Percentiles rank a stretch among this genome's conserved stretches.
phyloP scores from a whole-genome alignment of 176 grass and related monocot genomes.

The Paspalum vaginatum region DNA sequence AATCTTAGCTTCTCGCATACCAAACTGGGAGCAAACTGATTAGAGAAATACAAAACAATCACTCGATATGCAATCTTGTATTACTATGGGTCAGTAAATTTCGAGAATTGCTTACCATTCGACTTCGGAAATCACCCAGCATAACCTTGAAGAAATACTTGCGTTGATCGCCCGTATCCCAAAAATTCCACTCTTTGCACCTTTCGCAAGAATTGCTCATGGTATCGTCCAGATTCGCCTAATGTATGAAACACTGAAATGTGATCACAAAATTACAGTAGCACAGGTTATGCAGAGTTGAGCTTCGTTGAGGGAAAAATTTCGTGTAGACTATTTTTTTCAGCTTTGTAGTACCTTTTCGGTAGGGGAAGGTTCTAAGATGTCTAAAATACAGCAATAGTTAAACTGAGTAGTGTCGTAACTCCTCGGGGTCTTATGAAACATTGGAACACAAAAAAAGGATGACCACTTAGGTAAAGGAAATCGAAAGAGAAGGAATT shows the following conservation, averaged over 20 bases:
- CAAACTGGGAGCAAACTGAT: neutral
- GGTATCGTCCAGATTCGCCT: neutral
- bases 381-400: neutral
- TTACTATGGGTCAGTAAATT: neutral
- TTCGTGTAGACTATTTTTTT: neutral
- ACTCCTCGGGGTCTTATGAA: too few species aligned
- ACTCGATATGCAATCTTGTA: neutral
- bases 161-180: conserved; percentile 15
- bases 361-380: neutral
- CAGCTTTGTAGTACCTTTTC: neutral
- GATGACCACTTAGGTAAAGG: too few species aligned
- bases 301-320: neutral
- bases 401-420: neutral
- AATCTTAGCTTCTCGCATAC: neutral
- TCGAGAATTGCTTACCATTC: conserved; percentile 30
- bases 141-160: conserved; percentile 48
- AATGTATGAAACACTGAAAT: neutral
- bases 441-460: too few species aligned
- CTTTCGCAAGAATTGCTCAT: conserved; percentile 14
- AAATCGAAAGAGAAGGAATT: too few species aligned
- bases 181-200: neutral
- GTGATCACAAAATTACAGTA: neutral
- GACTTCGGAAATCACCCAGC: conserved; percentile 31
- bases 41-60: neutral
- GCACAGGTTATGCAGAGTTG: neutral